Base-by-base conservation (phyloP, 108 stramenopile species). In the Fragilaria radians region DNA sequence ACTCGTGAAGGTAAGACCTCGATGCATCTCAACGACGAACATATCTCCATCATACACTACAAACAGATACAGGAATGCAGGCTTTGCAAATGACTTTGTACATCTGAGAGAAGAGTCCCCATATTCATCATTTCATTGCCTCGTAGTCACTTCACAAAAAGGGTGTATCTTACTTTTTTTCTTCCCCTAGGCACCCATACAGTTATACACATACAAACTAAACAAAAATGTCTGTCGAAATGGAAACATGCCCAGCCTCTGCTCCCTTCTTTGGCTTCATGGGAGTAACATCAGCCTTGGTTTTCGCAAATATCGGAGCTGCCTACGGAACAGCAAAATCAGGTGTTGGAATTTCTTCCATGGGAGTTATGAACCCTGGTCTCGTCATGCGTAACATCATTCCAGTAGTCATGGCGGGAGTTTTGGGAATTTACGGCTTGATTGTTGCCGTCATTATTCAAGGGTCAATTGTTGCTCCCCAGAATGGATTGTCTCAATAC, bases 401-500 rank as follows among this genome's bases (percentile, higher is more conserved):
- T 77, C 98, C 98, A 55, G 95, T 99, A 30, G 95, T 99, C 71
- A 97, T 99, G 97, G 98, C 98, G 61, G 98, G 98, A 80, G 96
- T 99, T 48, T 80, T 99, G 61, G 97, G 98, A 63, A 99, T 99
- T 67, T 99, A 99, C 82, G 98, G 98, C 49, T 86, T 99, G 30
- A 99, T 99, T 67, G 97, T 99, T 27, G 95, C 96, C 32, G 98
- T 97, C 23, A 97, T 99, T 67, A 85, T 99, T 31, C 86, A 87
- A 56, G 89, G 89, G 57, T 86, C 88, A 11, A 95, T 90, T 61
- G 74, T 76, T 18, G 69, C 73, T 1, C 89, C 88, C 46, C 77
- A 86, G 60, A 70, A 81, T 62, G 91, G 88, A 60, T 47, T 86
- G 22, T 72, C 70, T 58, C 67, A 76, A 69, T 99, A 97, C 83